Base-by-base conservation (phyloP, 345 rosid species). In the Fremontodendron californicum region DNA sequence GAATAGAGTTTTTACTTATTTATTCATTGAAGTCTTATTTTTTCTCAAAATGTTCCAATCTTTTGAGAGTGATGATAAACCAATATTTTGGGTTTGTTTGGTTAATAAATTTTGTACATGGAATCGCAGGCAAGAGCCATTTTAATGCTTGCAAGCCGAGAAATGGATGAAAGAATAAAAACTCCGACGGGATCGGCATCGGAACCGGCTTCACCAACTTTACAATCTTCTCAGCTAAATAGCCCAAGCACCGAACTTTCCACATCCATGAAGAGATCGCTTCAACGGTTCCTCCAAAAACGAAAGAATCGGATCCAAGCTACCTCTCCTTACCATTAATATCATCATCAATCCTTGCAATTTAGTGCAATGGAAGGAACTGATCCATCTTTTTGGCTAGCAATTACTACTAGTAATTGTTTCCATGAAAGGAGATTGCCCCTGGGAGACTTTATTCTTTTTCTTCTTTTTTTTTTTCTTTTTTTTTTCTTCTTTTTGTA, bases 231-330 rank as follows among this genome's bases (percentile, higher is more conserved):
- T 37, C 73, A 52, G 73, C 46, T 76, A 0, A 11, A 39, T 9
- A 51, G 74, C 27, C 81, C 81, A 2, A 72, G 21, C 1, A 58
- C 77, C 4, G 77, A 33, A 10, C 64, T 78, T 40, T 52, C 73
- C 33, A 60, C 39, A 15, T 5, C 37, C 65, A 71, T 82, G 85
- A 78, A 79, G 85, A 78, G 80, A 68, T 82, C 85, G 5, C 80
- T 82, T 40, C 85, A 79, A 76, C 40, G 74, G 58, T 82, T 82
- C 60, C 82, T 82, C 13, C 82, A 78, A 31, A 75, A 82, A 78
- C 74, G 85, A 71, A 78, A 66, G 80, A 73, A 42, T 78, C 65
- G 79, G 29, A 68, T 54, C 79, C 75, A 77, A 77, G 40, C 74
- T 9, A 54, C 79, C 3, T 67, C 45, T 19, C 79, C 74, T 15